A percentile compares a stretch with the other conserved stretches of the same genome.
phyloP scores from a whole-genome alignment of 2,329 filamentous ascomycete species.

The Fusarium xyrophilum region DNA sequence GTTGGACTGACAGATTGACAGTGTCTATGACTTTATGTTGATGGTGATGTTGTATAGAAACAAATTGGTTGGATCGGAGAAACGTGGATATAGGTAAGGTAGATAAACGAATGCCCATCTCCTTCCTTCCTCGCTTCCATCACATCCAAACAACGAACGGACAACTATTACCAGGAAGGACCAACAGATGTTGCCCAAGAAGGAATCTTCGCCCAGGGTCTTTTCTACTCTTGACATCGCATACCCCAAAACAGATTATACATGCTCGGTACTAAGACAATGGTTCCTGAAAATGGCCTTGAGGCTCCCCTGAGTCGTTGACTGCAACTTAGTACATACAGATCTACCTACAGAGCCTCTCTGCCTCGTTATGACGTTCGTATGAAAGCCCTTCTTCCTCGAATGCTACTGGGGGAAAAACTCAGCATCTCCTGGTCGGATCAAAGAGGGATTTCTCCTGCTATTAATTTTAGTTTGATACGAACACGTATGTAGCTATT shows the following conservation, averaged over 20 bases:
- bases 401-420: conserved; percentile 10
- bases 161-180: conserved; percentile 1
- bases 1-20: neutral
- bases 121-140: conserved; percentile 15
- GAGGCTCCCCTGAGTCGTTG: neutral
- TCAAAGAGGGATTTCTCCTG: conserved; percentile 8
- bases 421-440: conserved; percentile 8
- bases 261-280: conserved; percentile 1
- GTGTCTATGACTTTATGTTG: neutral
- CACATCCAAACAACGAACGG: neutral
- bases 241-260: conserved; percentile 1
- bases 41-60: neutral
- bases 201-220: conserved; percentile 10
- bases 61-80: neutral
- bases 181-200: conserved; percentile 4
- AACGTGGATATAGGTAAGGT: conserved; percentile 6
- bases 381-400: neutral
- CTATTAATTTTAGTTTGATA: neutral
- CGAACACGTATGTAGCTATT: neutral
- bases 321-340: neutral
- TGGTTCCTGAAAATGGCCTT: neutral
- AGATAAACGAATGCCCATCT: conserved; percentile 22
- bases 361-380: neutral
- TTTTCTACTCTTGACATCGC: conserved; percentile 6
- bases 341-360: neutral